Evolutionary conservation across 176 grass and related monocot genomes (phyloP).

Genomic region (Tillandsia leiboldiana): DNA sequence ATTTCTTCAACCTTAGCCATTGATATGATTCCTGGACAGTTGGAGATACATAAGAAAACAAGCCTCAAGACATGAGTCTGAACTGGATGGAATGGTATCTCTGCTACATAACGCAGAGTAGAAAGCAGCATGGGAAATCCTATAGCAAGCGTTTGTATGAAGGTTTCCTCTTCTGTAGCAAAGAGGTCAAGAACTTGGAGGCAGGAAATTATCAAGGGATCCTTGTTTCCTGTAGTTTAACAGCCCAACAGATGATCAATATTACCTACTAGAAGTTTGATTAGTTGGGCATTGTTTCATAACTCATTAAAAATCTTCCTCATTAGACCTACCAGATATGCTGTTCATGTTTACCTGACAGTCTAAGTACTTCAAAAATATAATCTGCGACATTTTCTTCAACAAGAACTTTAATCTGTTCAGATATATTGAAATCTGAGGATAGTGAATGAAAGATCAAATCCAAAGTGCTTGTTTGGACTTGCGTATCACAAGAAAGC

Average conservation of each 20-base stretch:
- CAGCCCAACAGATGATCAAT: not conserved
- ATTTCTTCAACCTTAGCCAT: conserved; percentile 64
- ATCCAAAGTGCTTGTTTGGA: conserved; percentile 65
- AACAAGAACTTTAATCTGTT: conserved; percentile 61
- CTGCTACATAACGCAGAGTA: conserved; percentile 68
- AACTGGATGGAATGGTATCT: conserved; percentile 82
- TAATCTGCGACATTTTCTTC: conserved; percentile 85
- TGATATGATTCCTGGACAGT: conserved; percentile 65
- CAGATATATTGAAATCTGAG: conserved; percentile 37
- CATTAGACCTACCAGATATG: conserved; percentile 6
- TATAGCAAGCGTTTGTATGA: conserved; percentile 67
- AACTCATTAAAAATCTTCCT: conserved; percentile 1
- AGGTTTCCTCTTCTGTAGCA: conserved; percentile 49
- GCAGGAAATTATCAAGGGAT: conserved; percentile 55
- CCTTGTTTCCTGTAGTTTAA: conserved; percentile 73
- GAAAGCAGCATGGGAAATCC: conserved; percentile 75
- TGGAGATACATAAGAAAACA: conserved; percentile 49
- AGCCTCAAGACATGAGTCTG: conserved; percentile 67
- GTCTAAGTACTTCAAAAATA: conserved; percentile 77
- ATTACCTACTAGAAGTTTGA: conserved; percentile 18
- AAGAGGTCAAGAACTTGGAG: conserved; percentile 64
- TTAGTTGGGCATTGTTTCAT: not conserved
- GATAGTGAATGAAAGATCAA: conserved; percentile 83
- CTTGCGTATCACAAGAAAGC: conserved; percentile 71
- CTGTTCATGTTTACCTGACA: conserved; percentile 48